phyloP scores from a whole-genome alignment of 2,329 filamentous ascomycete genomes.

The Didymella lethalis region DNA sequence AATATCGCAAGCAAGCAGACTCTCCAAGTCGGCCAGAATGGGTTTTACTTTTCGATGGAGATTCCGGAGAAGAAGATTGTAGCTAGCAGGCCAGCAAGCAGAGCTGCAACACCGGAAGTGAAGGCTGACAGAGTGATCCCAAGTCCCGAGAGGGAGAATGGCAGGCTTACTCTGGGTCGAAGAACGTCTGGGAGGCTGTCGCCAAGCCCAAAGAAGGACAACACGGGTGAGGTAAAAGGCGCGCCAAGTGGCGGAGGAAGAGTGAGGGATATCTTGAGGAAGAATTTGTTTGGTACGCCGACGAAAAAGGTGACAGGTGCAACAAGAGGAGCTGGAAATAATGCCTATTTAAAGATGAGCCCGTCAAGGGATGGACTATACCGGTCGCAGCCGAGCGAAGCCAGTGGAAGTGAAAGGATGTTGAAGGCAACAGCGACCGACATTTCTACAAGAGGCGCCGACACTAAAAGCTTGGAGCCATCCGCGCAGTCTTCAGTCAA shows the following conservation, averaged over 20 bases:
- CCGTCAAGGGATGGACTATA: neutral
- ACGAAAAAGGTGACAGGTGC: slow-evolving; percentile 4
- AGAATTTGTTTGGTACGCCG: slow-evolving; percentile 20
- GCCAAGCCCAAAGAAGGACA: slow-evolving; percentile 18
- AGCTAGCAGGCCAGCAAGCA: slow-evolving; percentile 14
- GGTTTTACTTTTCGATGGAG: slow-evolving; percentile 34
- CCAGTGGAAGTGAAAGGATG: neutral
- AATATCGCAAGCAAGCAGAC: neutral
- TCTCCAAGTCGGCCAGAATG: slow-evolving; percentile 30
- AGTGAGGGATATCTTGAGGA: slow-evolving; percentile 18
- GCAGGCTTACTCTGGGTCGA: neutral
- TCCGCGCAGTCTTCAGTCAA: neutral
- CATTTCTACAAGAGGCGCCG: too few species aligned
- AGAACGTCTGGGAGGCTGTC: neutral
- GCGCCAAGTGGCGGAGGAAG: neutral
- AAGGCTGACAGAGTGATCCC: neutral
- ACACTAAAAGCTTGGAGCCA: neutral
- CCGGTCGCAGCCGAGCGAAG: neutral
- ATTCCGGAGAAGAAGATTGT: slow-evolving; percentile 26
- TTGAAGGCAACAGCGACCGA: neutral
- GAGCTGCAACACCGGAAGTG: slow-evolving; percentile 13
- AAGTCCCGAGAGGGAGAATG: neutral
- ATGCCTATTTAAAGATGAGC: neutral
- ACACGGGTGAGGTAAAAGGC: neutral
- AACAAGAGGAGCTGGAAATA: neutral